phyloP scores from a whole-genome alignment of 768 basidiomycete genomes.

The Leucocoprinus leucothites region DNA sequence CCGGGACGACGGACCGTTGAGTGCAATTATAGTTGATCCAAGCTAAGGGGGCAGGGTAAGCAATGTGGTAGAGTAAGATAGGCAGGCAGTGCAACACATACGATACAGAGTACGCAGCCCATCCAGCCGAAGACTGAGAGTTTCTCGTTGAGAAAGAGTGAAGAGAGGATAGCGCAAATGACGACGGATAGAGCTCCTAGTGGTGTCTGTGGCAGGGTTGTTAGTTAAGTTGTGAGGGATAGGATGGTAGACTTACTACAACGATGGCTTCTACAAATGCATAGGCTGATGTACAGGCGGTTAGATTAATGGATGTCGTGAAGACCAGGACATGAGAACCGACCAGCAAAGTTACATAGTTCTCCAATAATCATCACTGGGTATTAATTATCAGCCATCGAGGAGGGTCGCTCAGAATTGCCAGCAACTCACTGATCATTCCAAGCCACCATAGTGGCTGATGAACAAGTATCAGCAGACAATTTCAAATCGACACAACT shows the following conservation, averaged over 20 bases:
- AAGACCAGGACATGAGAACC: slow-evolving; percentile 24
- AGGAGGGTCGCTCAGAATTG: neutral
- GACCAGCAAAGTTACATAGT: slow-evolving; percentile 83
- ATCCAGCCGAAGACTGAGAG: slow-evolving; percentile 97
- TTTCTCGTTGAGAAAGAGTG: slow-evolving; percentile 89
- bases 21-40: slow-evolving; percentile 85
- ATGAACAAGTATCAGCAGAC: slow-evolving; percentile 13
- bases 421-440: slow-evolving; percentile 67
- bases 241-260: slow-evolving; percentile 53
- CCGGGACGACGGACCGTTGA: slow-evolving; percentile 62
- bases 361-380: slow-evolving; percentile 91
- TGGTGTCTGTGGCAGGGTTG: slow-evolving; percentile 59
- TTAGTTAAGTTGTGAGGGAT: neutral
- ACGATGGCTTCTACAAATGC: slow-evolving; percentile 91
- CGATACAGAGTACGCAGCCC: slow-evolving; percentile 88
- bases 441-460: slow-evolving; percentile 92
- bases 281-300: slow-evolving; percentile 47
- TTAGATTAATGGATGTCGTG: slow-evolving; percentile 16
- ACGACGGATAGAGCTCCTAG: slow-evolving; percentile 96
- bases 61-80: neutral
- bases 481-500: slow-evolving; percentile 3
- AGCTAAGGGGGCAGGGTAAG: slow-evolving; percentile 41
- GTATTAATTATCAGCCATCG: neutral
- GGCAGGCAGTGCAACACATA: slow-evolving; percentile 35
- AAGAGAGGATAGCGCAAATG: slow-evolving; percentile 89